Evolutionary conservation across 768 basidiomycete species (phyloP).

Genomic region (Phylloporus sp.): DNA sequence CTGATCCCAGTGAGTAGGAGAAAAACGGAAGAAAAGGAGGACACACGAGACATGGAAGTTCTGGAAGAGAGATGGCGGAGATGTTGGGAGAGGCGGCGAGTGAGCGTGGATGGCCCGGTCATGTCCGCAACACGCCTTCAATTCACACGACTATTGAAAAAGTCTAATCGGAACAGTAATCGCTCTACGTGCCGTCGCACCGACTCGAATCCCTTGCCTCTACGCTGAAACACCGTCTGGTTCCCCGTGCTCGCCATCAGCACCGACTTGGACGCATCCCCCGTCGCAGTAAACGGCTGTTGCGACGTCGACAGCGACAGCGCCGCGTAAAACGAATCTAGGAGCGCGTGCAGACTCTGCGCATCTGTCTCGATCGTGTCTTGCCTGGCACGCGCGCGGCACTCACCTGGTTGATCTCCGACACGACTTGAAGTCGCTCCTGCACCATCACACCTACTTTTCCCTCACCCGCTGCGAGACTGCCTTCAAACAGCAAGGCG

Average conservation of each 20-base stretch:
- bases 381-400: neutral
- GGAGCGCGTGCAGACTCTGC: conserved; percentile 60
- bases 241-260: conserved; percentile 54
- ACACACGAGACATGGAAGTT: conserved; percentile 39
- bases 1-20: too few relatives aligned
- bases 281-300: conserved; percentile 56
- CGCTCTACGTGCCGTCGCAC: conserved; percentile 80
- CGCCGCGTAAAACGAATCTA: conserved; percentile 78
- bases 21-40: too few relatives aligned
- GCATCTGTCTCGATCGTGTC: neutral
- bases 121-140: conserved; percentile 15
- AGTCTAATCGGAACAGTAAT: conserved; percentile 75
- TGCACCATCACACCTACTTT: conserved; percentile 68
- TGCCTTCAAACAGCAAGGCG: conserved; percentile 77
- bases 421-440: conserved; percentile 62
- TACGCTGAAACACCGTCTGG: conserved; percentile 40
- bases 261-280: conserved; percentile 69
- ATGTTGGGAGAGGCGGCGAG: conserved; percentile 56
- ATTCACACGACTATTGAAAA: conserved; percentile 35
- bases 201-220: conserved; percentile 49
- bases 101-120: conserved; percentile 20
- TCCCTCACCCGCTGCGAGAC: conserved; percentile 47
- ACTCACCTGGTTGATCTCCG: conserved; percentile 71
- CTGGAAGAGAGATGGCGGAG: conserved; percentile 50
- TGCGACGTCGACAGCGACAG: conserved; percentile 72